Base-by-base conservation (phyloP, 306 rosid species). In the Ormosia emarginata region DNA sequence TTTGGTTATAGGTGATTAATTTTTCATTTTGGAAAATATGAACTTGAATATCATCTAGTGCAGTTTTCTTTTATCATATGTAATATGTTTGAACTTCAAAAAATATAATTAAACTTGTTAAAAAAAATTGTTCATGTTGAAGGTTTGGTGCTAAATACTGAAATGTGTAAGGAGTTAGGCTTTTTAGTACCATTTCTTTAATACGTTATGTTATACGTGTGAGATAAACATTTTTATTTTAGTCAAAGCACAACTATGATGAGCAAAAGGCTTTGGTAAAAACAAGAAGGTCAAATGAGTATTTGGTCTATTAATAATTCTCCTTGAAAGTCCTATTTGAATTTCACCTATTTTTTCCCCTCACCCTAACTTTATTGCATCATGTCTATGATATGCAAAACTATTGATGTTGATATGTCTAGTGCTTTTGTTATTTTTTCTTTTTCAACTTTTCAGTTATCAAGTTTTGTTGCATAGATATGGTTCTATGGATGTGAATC, bases 401-500 rank as follows among this genome's bases (percentile, higher is more conserved):
- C 40, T 15, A 8, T 4, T 8, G 17, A 13, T 37, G 74, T 40
- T 73, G 32, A 39, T 53, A 32, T 69, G 44, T n/a, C 34, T 52
- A 24, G 76, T 62, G 13, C 24, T 64, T 40, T 11, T 55, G 43
- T 56, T 78, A 44, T 44, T 36, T 63, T 58, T 29, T 32, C 72
- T 58, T 13, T 12, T n/a, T 58, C 13, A 41, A 63, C 30, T 24
- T 18, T 74, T 55, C 13, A 17, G 34, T 32, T 76, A 8, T 55
- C 67, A 56, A 15, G 39, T 33, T 77, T 78, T 55, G 49, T 68
- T 79, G 56, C 68, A 50, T 29, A 13, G 13, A 8, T 68, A 24
- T 67, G 7, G 78, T 83, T 80, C 44, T 77, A 67, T 78, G 52
- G 62, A 46, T 74, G 41, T 58, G 66, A 62, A 62, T 69, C 29